Base-by-base conservation (phyloP, 768 basidiomycete genomes). In the Collybia nuda region DNA sequence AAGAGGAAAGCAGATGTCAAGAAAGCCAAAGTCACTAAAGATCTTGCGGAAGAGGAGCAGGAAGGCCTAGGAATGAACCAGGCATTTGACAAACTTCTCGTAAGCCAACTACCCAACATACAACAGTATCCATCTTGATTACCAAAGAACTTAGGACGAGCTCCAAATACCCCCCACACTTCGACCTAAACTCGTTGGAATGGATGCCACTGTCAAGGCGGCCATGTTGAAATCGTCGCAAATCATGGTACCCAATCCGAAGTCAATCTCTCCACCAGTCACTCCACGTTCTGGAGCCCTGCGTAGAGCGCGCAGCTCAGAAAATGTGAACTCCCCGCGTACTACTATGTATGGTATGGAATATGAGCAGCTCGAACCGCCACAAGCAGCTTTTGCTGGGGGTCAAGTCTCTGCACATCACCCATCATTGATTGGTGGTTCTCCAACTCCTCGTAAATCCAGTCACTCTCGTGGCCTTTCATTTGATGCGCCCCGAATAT, bases 171-270 rank as follows among this genome's bases (percentile, higher is more conserved):
- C 93, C 3, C 70, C 80, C 6, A 82, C 81, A 2, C 71, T 93
- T 19, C 80, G 93, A 6, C 86, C 85, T 1, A 91, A 92, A 67
- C 80, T 95, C 15, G 74, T 76, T 42, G 83, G 82, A 14, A 90
- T 96, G 81, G 90, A 95, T 50, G 71, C 85, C 0, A 83, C 86
- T 1, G 88, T 96, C 44, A 96, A 96, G 64, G 91, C 89, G 4
- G 90, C 89, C 11, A 94, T 96, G 90, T 73, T 96, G 49, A 92
- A 90, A 63, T 91, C 90, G 0, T 92, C 91, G 0, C 83, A 86
- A 24, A 78, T 80, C 22, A 71, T 90, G 64, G 69, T 77, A 17
- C 65, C 73, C 6, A 74, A 71, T 71, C 23, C 60, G 65, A 21
- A 56, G 67, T 15, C 64, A 22, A 62, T 40, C 28, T 58, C 65